Conservation (phyloP, 1,139 yeast species). For the Pichia sp. region DNA sequence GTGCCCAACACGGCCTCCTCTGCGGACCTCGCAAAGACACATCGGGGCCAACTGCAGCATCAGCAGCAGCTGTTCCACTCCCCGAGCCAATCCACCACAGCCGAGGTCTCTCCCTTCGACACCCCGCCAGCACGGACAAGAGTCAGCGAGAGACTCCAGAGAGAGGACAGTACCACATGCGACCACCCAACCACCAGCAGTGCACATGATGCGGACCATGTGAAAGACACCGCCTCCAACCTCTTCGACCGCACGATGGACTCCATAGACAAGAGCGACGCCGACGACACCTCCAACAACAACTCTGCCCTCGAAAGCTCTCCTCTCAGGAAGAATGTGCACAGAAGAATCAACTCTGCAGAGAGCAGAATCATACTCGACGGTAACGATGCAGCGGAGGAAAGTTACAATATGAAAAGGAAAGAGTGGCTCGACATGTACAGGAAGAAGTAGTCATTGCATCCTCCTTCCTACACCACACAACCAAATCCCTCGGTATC, state of each 20-base stretch:
- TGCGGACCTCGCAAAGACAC: not conserved
- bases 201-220: not conserved
- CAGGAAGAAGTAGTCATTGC: constrained; percentile 2
- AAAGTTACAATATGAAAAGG: constrained; percentile 20
- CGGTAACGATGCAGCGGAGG: constrained; percentile 13
- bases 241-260: not conserved
- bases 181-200: not conserved
- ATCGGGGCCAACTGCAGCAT: not conserved
- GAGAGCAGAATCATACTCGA: constrained; percentile 10
- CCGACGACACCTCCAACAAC: not conserved
- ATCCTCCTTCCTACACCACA: not conserved
- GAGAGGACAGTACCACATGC: not conserved
- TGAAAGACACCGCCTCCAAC: not conserved
- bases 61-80: not conserved
- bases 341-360: constrained; percentile 9
- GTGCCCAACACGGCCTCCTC: not conserved
- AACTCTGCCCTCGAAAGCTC: constrained; percentile 2
- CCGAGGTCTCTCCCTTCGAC: constrained; percentile 23
- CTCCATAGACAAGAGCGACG: not conserved
- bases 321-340: not conserved
- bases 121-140: constrained; percentile 23
- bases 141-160: not conserved
- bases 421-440: constrained; percentile 20
- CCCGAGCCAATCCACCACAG: not conserved
- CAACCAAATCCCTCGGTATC: not conserved